Conservation (phyloP, 2,329 filamentous ascomycete species). For the Colletotrichum lupini region DNA sequence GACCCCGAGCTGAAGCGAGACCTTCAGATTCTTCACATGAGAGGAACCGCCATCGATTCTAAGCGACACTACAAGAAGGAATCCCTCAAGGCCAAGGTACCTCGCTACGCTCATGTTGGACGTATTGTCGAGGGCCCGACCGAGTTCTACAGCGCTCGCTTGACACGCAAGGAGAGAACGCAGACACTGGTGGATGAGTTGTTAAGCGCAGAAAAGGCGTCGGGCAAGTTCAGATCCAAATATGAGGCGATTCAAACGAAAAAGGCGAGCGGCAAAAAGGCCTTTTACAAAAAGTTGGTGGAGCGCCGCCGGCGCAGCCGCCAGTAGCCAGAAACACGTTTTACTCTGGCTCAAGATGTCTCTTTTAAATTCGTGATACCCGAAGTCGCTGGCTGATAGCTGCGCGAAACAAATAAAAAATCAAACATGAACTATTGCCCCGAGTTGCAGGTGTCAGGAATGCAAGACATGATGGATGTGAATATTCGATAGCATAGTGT, state of each 20-base stretch:
- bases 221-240: constrained; percentile 83
- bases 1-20: constrained; percentile 88
- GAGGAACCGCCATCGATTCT: constrained; percentile 82
- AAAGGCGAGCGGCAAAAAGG: constrained; percentile 90
- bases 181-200: constrained; percentile 88
- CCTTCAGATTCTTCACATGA: constrained; percentile 88
- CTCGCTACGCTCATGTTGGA: constrained; percentile 89
- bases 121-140: constrained; percentile 89
- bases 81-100: constrained; percentile 73
- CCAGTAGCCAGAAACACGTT: constrained; percentile 8
- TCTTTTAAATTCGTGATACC: background rate
- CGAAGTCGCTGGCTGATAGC: background rate
- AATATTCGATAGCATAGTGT: background rate
- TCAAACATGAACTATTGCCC: too few relatives aligned
- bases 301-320: constrained; percentile 44
- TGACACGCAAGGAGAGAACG: constrained; percentile 90
- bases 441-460: background rate
- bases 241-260: constrained; percentile 85
- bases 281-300: constrained; percentile 85
- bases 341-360: background rate
- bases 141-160: constrained; percentile 83
- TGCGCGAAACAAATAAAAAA: background rate
- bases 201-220: constrained; percentile 73
- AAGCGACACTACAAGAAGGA: constrained; percentile 95
- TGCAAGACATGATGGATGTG: background rate